Base-by-base conservation (phyloP, 2,329 filamentous ascomycete genomes). In the Ceratocystis cacaofunesta region DNA sequence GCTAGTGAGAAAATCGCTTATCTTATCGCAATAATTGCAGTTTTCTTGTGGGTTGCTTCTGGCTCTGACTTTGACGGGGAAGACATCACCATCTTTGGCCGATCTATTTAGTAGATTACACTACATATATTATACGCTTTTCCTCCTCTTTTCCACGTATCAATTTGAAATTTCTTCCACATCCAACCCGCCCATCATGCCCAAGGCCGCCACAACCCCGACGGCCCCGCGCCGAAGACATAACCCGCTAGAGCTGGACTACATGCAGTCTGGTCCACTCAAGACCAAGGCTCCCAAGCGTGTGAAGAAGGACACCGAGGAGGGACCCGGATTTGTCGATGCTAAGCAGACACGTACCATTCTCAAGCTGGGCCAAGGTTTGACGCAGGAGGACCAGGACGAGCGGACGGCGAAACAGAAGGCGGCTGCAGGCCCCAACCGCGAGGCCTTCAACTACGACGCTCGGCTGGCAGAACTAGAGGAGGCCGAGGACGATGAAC, bases 161-260 rank as follows among this genome's bases (percentile, higher is more conserved):
- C 48, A 50, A 48, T 1, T 25, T 22, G n/a, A 50, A 60, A 41
- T 17, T 3, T 48, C 41, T 43, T 22, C 30, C 5, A 43, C n/a
- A 15, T 55, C 63, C 19, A 58, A 15, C 19, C 22, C 55, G 30
- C 32, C 61, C 70, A 77, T 70, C 68, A 95, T 96, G 92, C 90
- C 91, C 46, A 95, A 95, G 79, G 85, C 87, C 61, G 83, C 79
- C 32, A 79, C 83, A 19, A 81, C 79, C 70, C 80, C 79, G 66
- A 77, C 74, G 70, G 84, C 80, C 73, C 79, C 80, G 70, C 80
- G 80, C 68, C 85, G 87, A 72, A 85, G 89, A 69, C 92, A 96
- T 77, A 95, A 95, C 70, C 92, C 92, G 50, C 87, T 99, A 68
- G 88, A 92, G 71, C 89, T 95, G 72, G 94, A 97, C 72, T 81